Evolutionary conservation across 1,139 yeast genomes (phyloP), one percentile per base, ranked within the genome.

Genomic region (Lodderomyces orthopsilosis): DNA sequence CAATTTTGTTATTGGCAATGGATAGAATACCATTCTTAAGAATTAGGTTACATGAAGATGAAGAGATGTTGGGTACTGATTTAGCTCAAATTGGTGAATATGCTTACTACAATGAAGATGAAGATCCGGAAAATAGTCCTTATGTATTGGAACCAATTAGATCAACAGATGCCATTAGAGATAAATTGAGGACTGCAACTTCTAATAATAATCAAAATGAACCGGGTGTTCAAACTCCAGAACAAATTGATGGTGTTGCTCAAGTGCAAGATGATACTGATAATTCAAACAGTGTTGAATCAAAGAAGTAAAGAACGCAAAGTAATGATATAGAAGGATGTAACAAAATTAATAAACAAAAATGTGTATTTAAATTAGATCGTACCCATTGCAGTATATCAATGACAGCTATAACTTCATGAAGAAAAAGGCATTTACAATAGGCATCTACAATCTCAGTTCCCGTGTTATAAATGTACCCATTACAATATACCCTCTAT

Each of bases 1-100:
- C 85, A 5, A 71, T 87, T 45, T 74, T 91, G 42, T 75, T 93
- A 51, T 65, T 83, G 41, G 66, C 69, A 45, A 81, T 87, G 89
- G 89, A 91, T 78, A 72, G 70, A 58, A 78, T 90, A 51, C 98
- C 98, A 53, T 77, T 78, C 72, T 75, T 90, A 61, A 83, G 87
- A 70, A 67, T 91, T 57, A 82, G 98, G 72, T 77, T 90, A 63
- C 79, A 83, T 53, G 90, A 87, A 61, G 96, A 91, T 55, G 96
- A 90, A 60, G 98, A 93, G 70, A 79, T 83, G 54, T 60, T 83
- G 55, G 98, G 98, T 52, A 86, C 95, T 40, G 98, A 91, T 66
- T 74, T 82, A 55, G 83, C 93, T 32, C 89, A 88, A 72, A 87
- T 89, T 54, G 94, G 96, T 56, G 96, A 90, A 65, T 83, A 77